Base-by-base conservation (phyloP, 257 asterid species). In the Ilex asprella region DNA sequence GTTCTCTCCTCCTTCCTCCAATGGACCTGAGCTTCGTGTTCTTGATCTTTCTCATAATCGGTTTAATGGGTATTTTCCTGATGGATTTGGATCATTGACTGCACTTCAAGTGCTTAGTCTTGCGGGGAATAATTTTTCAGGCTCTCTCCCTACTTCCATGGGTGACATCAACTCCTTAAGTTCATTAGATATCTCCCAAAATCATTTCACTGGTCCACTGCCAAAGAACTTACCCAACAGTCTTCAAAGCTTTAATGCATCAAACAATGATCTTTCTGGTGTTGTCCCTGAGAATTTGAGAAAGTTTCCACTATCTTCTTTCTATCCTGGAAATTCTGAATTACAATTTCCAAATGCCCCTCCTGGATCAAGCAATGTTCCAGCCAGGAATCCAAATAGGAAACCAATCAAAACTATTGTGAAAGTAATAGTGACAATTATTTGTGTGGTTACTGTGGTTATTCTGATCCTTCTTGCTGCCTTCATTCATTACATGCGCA, bases 281-380 rank as follows among this genome's bases (percentile, higher is more conserved):
- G 82, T 78, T 14, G 97, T 89, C 62, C 97, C 99, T 0, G 95
- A 85, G 16, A 89, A 89, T 69, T 73, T 92, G 80, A 80, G 97
- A 60, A 89, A 79, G 65, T 89, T 92, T 68, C 84, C 99, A 9
- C 50, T 66, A 12, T 82, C 99, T 14, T 85, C 95, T 53, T 92
- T 92, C 83, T 92, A 78, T 75, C 99, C 99, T 27, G 96, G 99
- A n/a, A 92, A 92, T 67, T 79, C 95, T 7, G 46, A 69, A 52
- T 66, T 92, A 73, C 78, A 82, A 41, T 89, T 92, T 72, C 99
- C 97, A 2, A 89, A 85, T 61, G 84, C 92, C 60, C 95, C 95
- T 55, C 69, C 82, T 0, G 87, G 84, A 27, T 77, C 95, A 5
- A 75, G 67, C 67, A 73, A 49, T 51, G 70, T 72, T 71, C 78